phyloP scores from a whole-genome alignment of 352 stramenopile species.

The Phytophthora palmivora region DNA sequence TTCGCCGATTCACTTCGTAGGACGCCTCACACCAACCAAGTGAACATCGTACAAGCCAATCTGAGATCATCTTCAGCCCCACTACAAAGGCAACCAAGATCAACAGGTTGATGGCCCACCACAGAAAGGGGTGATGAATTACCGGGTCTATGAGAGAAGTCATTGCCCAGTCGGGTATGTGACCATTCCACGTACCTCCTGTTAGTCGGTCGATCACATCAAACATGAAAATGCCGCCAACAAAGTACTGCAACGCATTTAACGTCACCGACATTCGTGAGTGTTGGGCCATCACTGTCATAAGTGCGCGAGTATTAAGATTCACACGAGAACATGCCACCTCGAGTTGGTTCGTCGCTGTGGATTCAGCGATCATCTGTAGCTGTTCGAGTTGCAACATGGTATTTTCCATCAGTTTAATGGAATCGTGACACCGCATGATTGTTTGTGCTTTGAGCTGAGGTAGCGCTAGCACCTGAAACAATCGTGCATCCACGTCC shows the following conservation, averaged over 20 bases:
- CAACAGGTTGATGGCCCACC: constrained; percentile 93
- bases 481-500: constrained; percentile 74
- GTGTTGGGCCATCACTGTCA: constrained; percentile 79
- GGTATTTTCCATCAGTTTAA: constrained; percentile 95
- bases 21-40: constrained; percentile 90
- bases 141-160: constrained; percentile 50
- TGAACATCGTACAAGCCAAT: constrained; percentile 55
- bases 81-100: constrained; percentile 71
- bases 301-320: constrained; percentile 90
- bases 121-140: constrained; percentile 63
- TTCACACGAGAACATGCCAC: constrained; percentile 89
- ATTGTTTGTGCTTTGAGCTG: constrained; percentile 91
- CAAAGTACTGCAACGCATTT: constrained; percentile 92
- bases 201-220: constrained; percentile 96
- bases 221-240: constrained; percentile 94
- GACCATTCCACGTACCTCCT: constrained; percentile 91
- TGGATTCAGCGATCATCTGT: constrained; percentile 93
- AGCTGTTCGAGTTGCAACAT: constrained; percentile 94
- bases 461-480: constrained; percentile 93
- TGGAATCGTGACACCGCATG: constrained; percentile 94
- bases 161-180: constrained; percentile 81
- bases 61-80: constrained; percentile 55
- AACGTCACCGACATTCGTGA: constrained; percentile 75
- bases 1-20: constrained; percentile 66
- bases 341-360: constrained; percentile 91